Evolutionary conservation across 1,284 basidiomycete species (phyloP).

Genomic region (Leccinum variabile): DNA sequence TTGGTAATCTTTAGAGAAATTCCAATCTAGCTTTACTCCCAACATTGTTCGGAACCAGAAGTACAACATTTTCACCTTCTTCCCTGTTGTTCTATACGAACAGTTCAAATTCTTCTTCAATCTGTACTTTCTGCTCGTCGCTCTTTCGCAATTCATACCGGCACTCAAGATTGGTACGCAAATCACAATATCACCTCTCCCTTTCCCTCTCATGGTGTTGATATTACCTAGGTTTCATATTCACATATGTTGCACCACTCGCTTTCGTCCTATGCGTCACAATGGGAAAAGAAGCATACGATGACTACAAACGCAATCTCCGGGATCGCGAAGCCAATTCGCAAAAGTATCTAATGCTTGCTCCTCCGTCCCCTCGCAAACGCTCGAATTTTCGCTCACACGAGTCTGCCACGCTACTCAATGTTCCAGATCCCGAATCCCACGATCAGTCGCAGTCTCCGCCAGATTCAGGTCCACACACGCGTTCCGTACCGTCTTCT

Average conservation of each 20-base stretch:
- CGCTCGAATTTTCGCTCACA: conserved; percentile 35
- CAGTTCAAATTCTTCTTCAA: conserved; percentile 99
- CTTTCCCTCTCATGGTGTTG: neutral
- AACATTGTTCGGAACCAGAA: conserved; percentile 98
- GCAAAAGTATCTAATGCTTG: conserved; percentile 82
- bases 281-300: conserved; percentile 98
- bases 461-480: conserved; percentile 47
- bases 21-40: conserved; percentile 57
- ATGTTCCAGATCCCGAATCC: conserved; percentile 22
- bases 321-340: conserved; percentile 96
- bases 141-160: conserved; percentile 94
- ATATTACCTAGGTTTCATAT: conserved; percentile 74
- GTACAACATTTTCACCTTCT: conserved; percentile 92
- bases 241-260: conserved; percentile 94
- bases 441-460: conserved; percentile 17
- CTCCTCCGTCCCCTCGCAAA: conserved; percentile 44
- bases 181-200: neutral
- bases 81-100: conserved; percentile 96
- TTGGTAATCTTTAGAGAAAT: conserved; percentile 53
- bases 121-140: conserved; percentile 96
- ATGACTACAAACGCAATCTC: conserved; percentile 92
- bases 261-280: conserved; percentile 94
- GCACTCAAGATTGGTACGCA: conserved; percentile 89
- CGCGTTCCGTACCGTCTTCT: conserved; percentile 84
- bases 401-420: conserved; percentile 24